Evolutionary conservation across 2,329 filamentous ascomycete genomes (phyloP), one percentile per base, ranked within the genome.

Genomic region (Ascocoryne sarcoides): DNA sequence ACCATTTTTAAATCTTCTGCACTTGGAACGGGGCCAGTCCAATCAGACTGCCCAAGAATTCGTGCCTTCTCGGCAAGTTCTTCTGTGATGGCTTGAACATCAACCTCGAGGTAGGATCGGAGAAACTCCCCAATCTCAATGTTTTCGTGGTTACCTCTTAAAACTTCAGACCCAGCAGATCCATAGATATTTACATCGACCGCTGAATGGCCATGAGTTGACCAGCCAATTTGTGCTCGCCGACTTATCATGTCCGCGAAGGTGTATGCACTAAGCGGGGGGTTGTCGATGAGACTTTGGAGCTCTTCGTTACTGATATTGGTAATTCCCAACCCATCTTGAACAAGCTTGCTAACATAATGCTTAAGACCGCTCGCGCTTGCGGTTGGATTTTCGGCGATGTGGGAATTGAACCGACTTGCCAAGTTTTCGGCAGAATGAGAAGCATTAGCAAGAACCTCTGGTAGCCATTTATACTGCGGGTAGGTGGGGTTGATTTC

Each of bases 111-210:
- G 56, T 92, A 98, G 7, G 78, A 67, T 5, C 77, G 69, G 43
- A 98, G 64, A 61, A 95, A 98, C 32, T 74, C 68, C 23, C 92
- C 92, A 1, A 98, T 73, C 18, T 96, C 88, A 0, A 82, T 96
- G 60, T 98, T 98, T 68, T 98, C 92, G 40, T 93, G 81, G 60
- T 96, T 96, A 5, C 90, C 90, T 5, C 95, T 69, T 10, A 72
- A 68, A 32, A 75, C 75, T 28, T 75, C 70, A 0, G 75, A 70
- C 3, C 84, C 79, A 33, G 71, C 70, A 0, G 84, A 89, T 38
- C 84, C 82, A 65, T 96, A 98, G 51, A 98, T 86, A 62, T 98
- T 98, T 36, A 98, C 92, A 59, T 98, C 92, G 5, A 92, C 88
- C 37, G 82, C 92, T 15, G 82, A 84, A 65, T 98, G 92, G 19